phyloP scores from a whole-genome alignment of 1,139 yeast genomes.

The Wickerhamomyces sp. region DNA sequence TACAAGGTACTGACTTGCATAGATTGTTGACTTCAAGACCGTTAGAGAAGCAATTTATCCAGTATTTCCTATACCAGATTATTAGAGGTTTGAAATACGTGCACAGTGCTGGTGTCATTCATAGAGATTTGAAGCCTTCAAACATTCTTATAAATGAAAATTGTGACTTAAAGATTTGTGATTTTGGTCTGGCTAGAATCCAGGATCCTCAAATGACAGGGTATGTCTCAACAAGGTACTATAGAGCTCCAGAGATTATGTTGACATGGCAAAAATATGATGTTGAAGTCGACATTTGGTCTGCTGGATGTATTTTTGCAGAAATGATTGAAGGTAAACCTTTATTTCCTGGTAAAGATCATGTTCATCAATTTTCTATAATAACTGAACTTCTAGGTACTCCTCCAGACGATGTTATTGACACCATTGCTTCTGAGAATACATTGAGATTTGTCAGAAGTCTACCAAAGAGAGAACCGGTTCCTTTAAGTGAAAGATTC shows the following conservation, averaged over 20 bases:
- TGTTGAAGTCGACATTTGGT: conserved; percentile 98
- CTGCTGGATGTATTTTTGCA: conserved; percentile 98
- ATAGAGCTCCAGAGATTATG: conserved; percentile 99
- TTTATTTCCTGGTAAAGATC: conserved; percentile 96
- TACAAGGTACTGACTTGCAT: conserved; percentile 95
- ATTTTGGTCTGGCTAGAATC: conserved; percentile 92
- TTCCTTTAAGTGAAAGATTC: conserved; percentile 82
- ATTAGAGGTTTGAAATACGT: conserved; percentile 91
- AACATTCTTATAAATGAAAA: conserved; percentile 91
- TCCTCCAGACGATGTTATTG: conserved; percentile 94
- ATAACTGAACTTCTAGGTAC: conserved; percentile 94
- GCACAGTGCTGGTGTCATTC: conserved; percentile 96
- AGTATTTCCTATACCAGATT: conserved; percentile 92
- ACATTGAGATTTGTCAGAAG: conserved; percentile 92
- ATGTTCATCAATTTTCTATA: conserved; percentile 95
- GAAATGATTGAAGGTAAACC: conserved; percentile 99
- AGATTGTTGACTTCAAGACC: conserved; percentile 89
- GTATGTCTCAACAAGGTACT: conserved; percentile 92
- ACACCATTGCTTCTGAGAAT: conserved; percentile 93
- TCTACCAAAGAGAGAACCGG: conserved; percentile 87
- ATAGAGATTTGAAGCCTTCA: conserved; percentile 90
- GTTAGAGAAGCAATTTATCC: conserved; percentile 91
- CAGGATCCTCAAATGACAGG: conserved; percentile 99
- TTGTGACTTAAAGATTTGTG: conserved; percentile 95
- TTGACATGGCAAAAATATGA: conserved; percentile 99